Evolutionary conservation across 2,329 filamentous ascomycete genomes (phyloP).

Genomic region (Apiospora sp.): DNA sequence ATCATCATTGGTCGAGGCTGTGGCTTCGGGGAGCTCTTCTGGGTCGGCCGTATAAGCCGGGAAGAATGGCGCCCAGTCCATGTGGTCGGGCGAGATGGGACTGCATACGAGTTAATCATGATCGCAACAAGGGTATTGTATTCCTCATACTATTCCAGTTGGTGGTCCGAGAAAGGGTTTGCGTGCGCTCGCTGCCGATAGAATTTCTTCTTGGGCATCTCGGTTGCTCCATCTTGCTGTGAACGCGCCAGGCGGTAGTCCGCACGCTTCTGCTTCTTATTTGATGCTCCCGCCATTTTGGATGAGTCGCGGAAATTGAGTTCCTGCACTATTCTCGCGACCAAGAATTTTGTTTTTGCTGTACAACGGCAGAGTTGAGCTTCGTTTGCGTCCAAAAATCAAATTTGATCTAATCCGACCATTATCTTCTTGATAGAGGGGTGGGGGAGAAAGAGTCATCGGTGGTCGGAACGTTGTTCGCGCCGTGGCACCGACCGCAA

Average conservation of each 20-base stretch:
- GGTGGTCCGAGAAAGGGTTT: conserved; percentile 97
- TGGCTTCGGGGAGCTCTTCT: conserved; percentile 40
- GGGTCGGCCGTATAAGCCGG: conserved; percentile 70
- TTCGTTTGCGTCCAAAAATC: conserved; percentile 10
- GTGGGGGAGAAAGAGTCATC: neutral
- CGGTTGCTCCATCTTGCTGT: conserved; percentile 59
- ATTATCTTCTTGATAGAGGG: neutral
- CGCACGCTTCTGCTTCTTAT: conserved; percentile 71
- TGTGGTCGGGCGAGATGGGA: conserved; percentile 77
- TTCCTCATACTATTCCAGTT: conserved; percentile 78
- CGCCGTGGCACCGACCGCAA: neutral
- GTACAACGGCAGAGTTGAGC: neutral
- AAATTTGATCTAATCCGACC: neutral
- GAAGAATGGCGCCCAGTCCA: conserved; percentile 91
- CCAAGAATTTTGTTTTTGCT: neutral
- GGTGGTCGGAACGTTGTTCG: neutral
- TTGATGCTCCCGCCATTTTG: conserved; percentile 53
- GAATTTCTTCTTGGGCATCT: conserved; percentile 91
- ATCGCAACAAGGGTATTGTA: conserved; percentile 2
- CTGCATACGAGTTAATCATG: conserved; percentile 54
- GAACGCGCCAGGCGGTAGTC: conserved; percentile 65
- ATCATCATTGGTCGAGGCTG: conserved; percentile 27
- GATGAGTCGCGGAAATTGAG: neutral
- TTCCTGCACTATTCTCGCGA: neutral
- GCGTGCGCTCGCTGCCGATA: conserved; percentile 96